Base-by-base conservation (phyloP, 495 filamentous ascomycete genomes). In the Friedmanniomyces simplex region DNA sequence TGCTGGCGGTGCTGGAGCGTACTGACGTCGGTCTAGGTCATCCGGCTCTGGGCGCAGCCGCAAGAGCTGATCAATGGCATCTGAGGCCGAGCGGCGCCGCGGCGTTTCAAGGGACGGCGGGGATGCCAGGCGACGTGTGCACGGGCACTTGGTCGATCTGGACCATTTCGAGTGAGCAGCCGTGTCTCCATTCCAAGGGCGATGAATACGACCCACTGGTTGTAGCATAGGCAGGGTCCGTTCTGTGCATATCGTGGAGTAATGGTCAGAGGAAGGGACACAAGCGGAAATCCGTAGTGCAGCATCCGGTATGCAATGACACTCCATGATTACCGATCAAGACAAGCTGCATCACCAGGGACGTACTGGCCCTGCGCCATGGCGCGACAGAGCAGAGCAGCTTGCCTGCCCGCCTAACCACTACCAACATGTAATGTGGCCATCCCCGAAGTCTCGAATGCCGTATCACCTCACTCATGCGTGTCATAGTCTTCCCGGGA, bases 31-130 rank as follows among this genome's bases (percentile, higher is more conserved):
- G 39, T 30, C 43, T n/a, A 61, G 54, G 58, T 61, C 58, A 12
- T 30, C 58, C n/a, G 58, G 58, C 5, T 30, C 49, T 4, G 55
- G 58, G 4, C 52, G 58, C 36, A 61, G 54, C 42, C 32, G 51
- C 7, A 54, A 54, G 51, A 26, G 49, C 49, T 52, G 49, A 52
- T 43, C 14, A 10, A 10, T 32, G 28, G 28, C 28, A 32, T 4
- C 28, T 10, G 10, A 32, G n/a, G n/a, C 10, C 28, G 28, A 32
- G 28, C 28, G 28, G n/a, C n/a, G n/a, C n/a, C 28, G 28, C 28
- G 3, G 28, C 28, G 3, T 32, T 10, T 32, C 28, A 4, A 10
- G 28, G 28, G 10, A 32, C 28, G 28, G 28, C 28, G 28, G 4
- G 10, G 28, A 10, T 32, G 28, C 28, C 10, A 4, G 10, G 28